Evolutionary conservation across 2,329 filamentous ascomycete species (phyloP).

Genomic region (Xylariales sp.): DNA sequence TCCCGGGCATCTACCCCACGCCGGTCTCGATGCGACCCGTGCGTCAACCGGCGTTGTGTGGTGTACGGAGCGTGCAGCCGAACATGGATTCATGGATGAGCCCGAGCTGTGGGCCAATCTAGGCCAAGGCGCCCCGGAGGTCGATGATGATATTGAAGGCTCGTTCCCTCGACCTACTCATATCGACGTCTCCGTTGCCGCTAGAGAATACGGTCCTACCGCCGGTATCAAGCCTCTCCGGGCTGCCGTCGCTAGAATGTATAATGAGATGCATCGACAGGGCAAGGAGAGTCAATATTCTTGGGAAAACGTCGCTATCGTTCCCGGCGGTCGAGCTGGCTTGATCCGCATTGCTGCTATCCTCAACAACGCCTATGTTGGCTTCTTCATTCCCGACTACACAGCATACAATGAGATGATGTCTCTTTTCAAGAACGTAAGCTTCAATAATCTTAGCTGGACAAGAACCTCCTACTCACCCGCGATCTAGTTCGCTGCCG

Average conservation of each 20-base stretch:
- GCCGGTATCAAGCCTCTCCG: conserved; percentile 92
- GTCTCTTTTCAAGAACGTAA: conserved; percentile 87
- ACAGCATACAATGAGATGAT: conserved; percentile 99
- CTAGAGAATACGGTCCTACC: conserved; percentile 91
- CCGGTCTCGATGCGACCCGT: conserved; percentile 87
- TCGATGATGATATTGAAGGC: conserved; percentile 90
- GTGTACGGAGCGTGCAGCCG: conserved; percentile 87
- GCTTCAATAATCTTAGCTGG: conserved; percentile 43
- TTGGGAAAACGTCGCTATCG: conserved; percentile 97
- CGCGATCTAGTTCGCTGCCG: conserved; percentile 76
- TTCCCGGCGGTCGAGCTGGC: conserved; percentile 91
- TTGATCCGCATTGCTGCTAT: conserved; percentile 96
- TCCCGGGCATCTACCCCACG: conserved; percentile 90
- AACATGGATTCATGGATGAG: conserved; percentile 88
- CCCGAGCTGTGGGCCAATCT: conserved; percentile 91
- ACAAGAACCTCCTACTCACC: conserved; percentile 31
- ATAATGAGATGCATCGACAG: conserved; percentile 91
- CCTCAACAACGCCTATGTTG: conserved; percentile 89
- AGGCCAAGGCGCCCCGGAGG: conserved; percentile 92
- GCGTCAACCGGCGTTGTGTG: conserved; percentile 95
- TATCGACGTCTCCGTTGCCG: conserved; percentile 81
- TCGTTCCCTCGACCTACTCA: conserved; percentile 84
- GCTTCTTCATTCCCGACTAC: conserved; percentile 95
- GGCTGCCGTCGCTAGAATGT: conserved; percentile 88
- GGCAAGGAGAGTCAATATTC: conserved; percentile 91